Evolutionary conservation across 306 rosid species (phyloP), one percentile per base, ranked within the genome.

Genomic region (Cicer bijugum): DNA sequence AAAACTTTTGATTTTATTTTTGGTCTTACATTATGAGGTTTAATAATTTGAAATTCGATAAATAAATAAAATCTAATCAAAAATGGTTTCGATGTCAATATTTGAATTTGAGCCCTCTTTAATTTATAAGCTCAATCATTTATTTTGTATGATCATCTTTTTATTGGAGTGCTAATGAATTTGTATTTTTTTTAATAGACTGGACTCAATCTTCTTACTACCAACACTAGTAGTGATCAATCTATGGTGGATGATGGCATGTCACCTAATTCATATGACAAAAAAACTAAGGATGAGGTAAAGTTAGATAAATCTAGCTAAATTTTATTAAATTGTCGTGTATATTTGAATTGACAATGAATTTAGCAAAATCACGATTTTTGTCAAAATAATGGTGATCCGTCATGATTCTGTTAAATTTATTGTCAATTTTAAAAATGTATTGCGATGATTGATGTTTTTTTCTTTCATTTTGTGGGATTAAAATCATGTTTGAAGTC

Each of bases 151-250:
- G 37, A 5, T 46, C 17, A 19, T 79, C 7, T 6, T 8, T 38
- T 59, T 28, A 12, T n/a, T 12, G 37, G 35, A 16, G 12, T 37
- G 35, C 50, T 76, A 7, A 52, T 61, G 38, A 45, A 46, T 75
- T 1, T 39, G 1, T 46, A 64, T 71, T 17, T 46, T 5, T 66
- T 58, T 45, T 66, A 28, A 12, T 58, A 91, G 97, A 94, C 96
- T 15, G 92, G 96, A 15, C 75, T 91, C 81, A 79, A 87, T 87
- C 97, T 91, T 69, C 82, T 86, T 23, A 89, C 92, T 1, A 74
- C 90, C n/a, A 86, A 88, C 74, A 82, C 81, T 0, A 77, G 80
- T 52, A 82, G 88, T 16, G 97, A 94, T 40, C 92, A 83, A 75
- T 84, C 94, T 10, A 62, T 76, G 80, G 89, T 68, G 57, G 96